A percentile compares a stretch with the other conserved stretches of the same genome.
These are phyloP conservation scores for Ophiostoma perfectum DNA, from an alignment of 2,329 filamentous ascomycete species.

Conservation along the genomic window DNA sequence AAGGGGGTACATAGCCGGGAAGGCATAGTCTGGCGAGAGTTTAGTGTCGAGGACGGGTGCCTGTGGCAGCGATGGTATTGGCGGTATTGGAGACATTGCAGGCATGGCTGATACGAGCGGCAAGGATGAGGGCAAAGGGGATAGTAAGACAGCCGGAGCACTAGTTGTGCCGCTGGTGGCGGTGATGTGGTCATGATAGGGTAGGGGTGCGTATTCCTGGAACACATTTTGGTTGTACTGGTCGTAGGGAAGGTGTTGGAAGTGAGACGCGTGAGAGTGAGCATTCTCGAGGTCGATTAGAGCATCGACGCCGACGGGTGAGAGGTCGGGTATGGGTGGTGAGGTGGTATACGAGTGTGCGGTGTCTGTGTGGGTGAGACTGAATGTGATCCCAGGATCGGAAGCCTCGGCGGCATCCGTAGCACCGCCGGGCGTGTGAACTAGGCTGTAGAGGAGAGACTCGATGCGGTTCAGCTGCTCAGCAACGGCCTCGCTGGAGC, in stretches of 20 bases:
- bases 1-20: too few relatives aligned
- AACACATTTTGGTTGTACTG: background rate
- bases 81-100: background rate
- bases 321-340: background rate
- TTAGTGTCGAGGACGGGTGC: background rate
- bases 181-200: background rate
- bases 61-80: background rate
- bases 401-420: background rate
- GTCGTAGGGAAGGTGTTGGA: background rate
- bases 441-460: constrained; percentile 28
- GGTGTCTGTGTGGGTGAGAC: background rate
- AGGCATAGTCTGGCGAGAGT: background rate
- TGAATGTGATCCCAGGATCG: background rate
- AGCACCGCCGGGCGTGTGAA: background rate
- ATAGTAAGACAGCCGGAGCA: background rate
- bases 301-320: constrained; percentile 3
- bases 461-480: constrained; percentile 39
- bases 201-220: background rate
- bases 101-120: background rate
- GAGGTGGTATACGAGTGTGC: background rate
- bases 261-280: background rate
- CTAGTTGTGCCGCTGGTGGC: background rate
- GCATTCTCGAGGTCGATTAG: background rate
- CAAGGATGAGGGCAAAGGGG: background rate
- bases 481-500: constrained; percentile 32